Evolutionary conservation across 1,284 basidiomycete species (phyloP), one percentile per base, ranked within the genome.

Genomic region (Sanguinoderma infundibulare): DNA sequence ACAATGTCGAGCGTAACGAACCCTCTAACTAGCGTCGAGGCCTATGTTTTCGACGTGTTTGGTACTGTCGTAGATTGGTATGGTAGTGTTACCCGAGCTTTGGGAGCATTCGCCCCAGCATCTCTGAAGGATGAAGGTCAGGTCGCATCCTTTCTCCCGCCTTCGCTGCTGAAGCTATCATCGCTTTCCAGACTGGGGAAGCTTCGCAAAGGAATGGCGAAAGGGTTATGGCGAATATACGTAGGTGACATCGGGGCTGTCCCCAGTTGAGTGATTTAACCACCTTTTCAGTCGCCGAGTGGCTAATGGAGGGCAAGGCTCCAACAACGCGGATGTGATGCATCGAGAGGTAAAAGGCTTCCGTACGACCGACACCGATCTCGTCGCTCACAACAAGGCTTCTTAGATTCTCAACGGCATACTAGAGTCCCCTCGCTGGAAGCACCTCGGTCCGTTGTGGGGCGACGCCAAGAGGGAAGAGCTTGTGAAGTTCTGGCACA

Each of bases 51-150:
- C 65, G 88, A 90, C 61, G 82, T 85, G 7, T 85, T 89, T 58
- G 87, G 87, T 9, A 90, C 87, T 0, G 81, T 83, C 3, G 84
- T 87, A 14, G 83, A 89, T 66, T 89, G 86, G 86, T 77, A 79
- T 55, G 74, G 75, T 5, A 80, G 81, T 26, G 79, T 89, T 14
- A 74, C 75, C 4, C 70, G 73, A 5, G 77, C 82, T 51, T 71
- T 89, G 7, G 73, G 47, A 69, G 60, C 2, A 2, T 74, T 32
- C n/a, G 59, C 66, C 22, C 59, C 59, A 10, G 54, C 61, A 26
- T 66, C 65, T 3, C 39, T 59, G 5, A 70, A 52, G 64, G 63
- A 72, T 72, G 68, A 70, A 56, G 62, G 69, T 67, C 3, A 44
- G 60, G 58, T 14, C 4, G 5, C 12, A 40, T 5, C 20, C 30